phyloP scores from a whole-genome alignment of 1,284 basidiomycete species.

The Tilletiaria anomala region DNA sequence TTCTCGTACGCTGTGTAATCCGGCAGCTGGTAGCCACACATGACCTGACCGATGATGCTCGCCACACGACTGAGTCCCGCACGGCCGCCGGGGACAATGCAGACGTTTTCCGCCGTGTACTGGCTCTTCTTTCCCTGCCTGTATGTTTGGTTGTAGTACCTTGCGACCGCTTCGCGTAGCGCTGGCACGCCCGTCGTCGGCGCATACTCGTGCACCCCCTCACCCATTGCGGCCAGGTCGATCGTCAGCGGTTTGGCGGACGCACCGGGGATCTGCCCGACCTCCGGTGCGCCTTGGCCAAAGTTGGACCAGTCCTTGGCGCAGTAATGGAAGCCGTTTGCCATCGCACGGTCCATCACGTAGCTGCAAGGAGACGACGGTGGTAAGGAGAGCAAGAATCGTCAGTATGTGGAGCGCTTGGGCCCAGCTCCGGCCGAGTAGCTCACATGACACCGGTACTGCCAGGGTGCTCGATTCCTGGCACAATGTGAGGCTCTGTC shows the following conservation, averaged over 20 bases:
- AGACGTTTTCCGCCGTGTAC: conserved; percentile 74
- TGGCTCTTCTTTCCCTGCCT: conserved; percentile 61
- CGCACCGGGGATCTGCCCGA: conserved; percentile 61
- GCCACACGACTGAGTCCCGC: conserved; percentile 77
- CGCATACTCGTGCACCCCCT: conserved; percentile 64
- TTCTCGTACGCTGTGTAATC: conserved; percentile 61
- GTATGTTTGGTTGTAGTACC: conserved; percentile 66
- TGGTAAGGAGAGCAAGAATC: too few species aligned
- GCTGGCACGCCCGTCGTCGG: conserved; percentile 79
- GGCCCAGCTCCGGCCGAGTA: too few species aligned
- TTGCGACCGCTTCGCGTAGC: conserved; percentile 27
- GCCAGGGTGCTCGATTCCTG: conserved; percentile 37
- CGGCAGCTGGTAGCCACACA: conserved; percentile 55
- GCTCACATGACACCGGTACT: conserved; percentile 50
- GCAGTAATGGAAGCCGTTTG: conserved; percentile 24
- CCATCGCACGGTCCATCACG: conserved; percentile 23
- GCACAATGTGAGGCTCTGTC: conserved; percentile 11
- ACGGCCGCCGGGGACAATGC: conserved; percentile 78
- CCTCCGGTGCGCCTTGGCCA: conserved; percentile 25
- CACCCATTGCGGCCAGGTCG: conserved; percentile 47
- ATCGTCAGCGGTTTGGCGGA: conserved; percentile 51
- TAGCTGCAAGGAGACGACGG: too few species aligned
- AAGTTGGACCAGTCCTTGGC: conserved; percentile 6
- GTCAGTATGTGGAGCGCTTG: too few species aligned
- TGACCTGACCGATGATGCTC: conserved; percentile 68